These are phyloP conservation scores for Aaosphaeria pasadenensis DNA, from an alignment of 2,329 filamentous ascomycete species.

Conservation along the genomic window DNA sequence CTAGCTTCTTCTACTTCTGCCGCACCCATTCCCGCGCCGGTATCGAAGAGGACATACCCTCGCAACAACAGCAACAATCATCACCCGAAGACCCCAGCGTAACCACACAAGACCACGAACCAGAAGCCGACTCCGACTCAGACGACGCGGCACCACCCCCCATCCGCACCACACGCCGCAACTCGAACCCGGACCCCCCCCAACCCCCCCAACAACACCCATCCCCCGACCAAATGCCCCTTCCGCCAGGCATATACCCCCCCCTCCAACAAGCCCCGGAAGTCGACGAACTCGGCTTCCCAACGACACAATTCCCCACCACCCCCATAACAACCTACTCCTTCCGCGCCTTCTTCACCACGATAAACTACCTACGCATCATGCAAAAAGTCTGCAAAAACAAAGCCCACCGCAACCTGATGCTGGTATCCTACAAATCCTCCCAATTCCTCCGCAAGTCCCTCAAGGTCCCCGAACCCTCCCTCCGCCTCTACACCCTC, in stretches of 20 bases:
- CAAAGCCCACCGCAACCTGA: constrained; percentile 90
- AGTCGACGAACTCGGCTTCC: constrained; percentile 86
- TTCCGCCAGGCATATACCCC: constrained; percentile 19
- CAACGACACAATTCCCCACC: constrained; percentile 65
- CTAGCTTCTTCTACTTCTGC: constrained; percentile 91
- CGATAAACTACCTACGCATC: constrained; percentile 91
- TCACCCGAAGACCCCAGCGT: no score
- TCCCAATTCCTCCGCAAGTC: constrained; percentile 88
- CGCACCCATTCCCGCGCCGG: constrained; percentile 66
- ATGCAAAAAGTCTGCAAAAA: constrained; percentile 97
- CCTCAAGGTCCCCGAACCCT: constrained; percentile 83
- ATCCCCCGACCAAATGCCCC: constrained; percentile 12
- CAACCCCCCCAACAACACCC: constrained; percentile 3
- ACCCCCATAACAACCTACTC: constrained; percentile 86
- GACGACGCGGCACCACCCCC: constrained; percentile 81
- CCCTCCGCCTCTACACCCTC: constrained; percentile 87
- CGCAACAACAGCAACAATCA: neutral
- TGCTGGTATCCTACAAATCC: constrained; percentile 94
- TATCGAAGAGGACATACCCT: constrained; percentile 20
- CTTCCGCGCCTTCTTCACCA: constrained; percentile 90
- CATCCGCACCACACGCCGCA: constrained; percentile 57
- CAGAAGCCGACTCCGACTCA: constrained; percentile 32
- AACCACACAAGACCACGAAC: constrained; percentile 6
- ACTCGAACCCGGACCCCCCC: constrained; percentile 17
- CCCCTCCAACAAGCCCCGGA: constrained; percentile 40